Conservation (phyloP, 345 rosid species). For the Syzygium aqueum region DNA sequence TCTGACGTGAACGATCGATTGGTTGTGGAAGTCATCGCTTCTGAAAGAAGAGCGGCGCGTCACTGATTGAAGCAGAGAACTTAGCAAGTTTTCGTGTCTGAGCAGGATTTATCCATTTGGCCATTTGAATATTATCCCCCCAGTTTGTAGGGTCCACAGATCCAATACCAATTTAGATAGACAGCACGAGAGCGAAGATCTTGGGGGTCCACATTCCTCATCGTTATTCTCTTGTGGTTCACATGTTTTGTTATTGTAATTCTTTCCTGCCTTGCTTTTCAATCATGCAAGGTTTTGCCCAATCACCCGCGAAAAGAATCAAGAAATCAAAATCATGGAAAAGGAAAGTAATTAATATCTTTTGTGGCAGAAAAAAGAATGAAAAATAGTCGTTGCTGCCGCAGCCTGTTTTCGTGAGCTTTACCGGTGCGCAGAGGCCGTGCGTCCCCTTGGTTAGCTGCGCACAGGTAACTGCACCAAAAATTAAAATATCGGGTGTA, state of each 20-base stretch:
- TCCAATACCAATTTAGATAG: background rate
- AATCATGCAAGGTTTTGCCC: background rate
- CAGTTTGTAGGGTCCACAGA: background rate
- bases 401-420: background rate
- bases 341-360: background rate
- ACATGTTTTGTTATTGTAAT: background rate
- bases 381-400: background rate
- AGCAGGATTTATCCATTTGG: background rate
- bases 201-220: background rate
- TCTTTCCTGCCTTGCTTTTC: background rate
- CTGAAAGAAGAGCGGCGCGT: background rate
- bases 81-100: background rate
- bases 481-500: too few relatives aligned
- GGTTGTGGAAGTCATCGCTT: background rate
- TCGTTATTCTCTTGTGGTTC: background rate
- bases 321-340: background rate
- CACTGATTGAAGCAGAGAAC: background rate
- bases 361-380: background rate
- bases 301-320: background rate
- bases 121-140: background rate
- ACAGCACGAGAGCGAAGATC: background rate
- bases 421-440: background rate
- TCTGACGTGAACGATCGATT: background rate
- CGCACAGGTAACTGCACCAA: too few relatives aligned
- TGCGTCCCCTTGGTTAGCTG: background rate